Base-by-base conservation (phyloP, 768 basidiomycete species). In the Boletus rufocinnamomeus region DNA sequence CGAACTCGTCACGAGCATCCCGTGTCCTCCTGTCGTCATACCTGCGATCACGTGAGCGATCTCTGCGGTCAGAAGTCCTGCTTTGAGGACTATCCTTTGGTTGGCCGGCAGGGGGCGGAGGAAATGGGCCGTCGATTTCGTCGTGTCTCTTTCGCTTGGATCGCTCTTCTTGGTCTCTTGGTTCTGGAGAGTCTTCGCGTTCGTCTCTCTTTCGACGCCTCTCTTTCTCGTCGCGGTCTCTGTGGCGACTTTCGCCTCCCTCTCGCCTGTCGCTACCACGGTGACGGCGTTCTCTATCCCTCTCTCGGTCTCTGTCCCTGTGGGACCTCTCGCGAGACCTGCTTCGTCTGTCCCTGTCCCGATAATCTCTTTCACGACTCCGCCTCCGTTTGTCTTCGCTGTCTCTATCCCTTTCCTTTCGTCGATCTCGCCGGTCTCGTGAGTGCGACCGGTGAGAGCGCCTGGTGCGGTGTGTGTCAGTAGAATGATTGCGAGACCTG, bases 371-470 rank as follows among this genome's bases (percentile, higher is more conserved):
- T 67, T 87, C 85, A 51, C 84, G 80, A 64, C 88, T 89, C 40
- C 83, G 82, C 66, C 85, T 86, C 52, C 81, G 80, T 61, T 76
- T 81, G 60, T 82, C 84, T 60, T 84, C 86, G 30, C 84, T 82
- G 46, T 83, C 79, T 50, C 71, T 76, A 4, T 88, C 83, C 53
- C 66, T 77, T 59, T 77, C 78, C 35, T 77, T 79, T 51, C 88
- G 77, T 50, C 79, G 64, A 50, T 72, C 71, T 47, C 72, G 67
- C 25, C 63, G 77, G 54, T 88, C 89, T 64, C 83, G 79, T 25
- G 91, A 92, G 52, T 75, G 76, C 11, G 91, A 93, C 60, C 84
- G 80, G 66, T 90, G 88, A 48, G 89, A 91, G 58, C 82, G 81
- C 63, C 79, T 81, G 23, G 89, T 91, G 45, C 83, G 84, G 63